Evolutionary conservation across 306 rosid species (phyloP).

Genomic region (Prunus mira): DNA sequence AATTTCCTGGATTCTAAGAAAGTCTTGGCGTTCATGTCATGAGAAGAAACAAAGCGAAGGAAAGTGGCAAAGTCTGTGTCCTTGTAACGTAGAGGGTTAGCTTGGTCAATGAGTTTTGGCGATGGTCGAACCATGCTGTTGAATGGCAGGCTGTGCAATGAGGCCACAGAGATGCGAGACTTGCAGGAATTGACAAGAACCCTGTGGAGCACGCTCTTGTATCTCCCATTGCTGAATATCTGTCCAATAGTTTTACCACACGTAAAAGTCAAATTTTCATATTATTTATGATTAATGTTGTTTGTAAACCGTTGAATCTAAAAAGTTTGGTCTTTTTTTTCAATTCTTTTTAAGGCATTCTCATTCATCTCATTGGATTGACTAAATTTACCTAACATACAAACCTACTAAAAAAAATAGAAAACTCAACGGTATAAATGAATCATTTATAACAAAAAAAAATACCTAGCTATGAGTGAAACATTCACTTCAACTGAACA

Average conservation of each 20-base stretch:
- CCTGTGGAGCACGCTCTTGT: conserved; percentile 32
- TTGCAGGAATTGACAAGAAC: conserved; percentile 20
- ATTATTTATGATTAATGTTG: background rate
- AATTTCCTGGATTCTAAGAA: conserved; percentile 26
- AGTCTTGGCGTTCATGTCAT: conserved; percentile 13
- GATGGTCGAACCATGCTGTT: conserved; percentile 13
- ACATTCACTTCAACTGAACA: too few species aligned
- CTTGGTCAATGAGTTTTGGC: conserved; percentile 14
- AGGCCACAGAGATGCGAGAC: conserved; percentile 29
- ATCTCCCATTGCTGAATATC: conserved; percentile 32
- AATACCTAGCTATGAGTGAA: too few species aligned
- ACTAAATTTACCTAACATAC: too few species aligned
- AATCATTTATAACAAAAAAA: too few species aligned
- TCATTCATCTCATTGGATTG: too few species aligned
- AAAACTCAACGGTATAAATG: too few species aligned
- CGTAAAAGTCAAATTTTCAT: background rate
- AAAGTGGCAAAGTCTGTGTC: conserved; percentile 25
- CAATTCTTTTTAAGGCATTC: too few species aligned
- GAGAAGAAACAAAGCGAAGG: conserved; percentile 18
- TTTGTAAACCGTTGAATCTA: background rate
- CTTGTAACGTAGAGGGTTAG: conserved; percentile 29
- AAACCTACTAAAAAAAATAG: too few species aligned
- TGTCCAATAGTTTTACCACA: background rate
- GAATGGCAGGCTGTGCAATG: conserved; percentile 26
- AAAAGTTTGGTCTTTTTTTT: background rate